phyloP scores from a whole-genome alignment of 164 flowering plant species.

The Magnolia officinalis region DNA sequence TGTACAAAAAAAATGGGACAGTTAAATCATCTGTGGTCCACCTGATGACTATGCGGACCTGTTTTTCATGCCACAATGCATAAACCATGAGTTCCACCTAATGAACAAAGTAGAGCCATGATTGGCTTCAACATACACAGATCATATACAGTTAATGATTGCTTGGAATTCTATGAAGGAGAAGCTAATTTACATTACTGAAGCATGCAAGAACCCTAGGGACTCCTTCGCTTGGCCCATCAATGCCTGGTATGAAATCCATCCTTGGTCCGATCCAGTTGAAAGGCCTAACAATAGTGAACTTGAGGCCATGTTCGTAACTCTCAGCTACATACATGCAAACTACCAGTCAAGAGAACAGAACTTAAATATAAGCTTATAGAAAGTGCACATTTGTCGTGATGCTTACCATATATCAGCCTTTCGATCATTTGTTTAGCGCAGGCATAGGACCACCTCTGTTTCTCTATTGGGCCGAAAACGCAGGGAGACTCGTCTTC shows the following conservation, averaged over 20 bases:
- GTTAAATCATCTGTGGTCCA: no score
- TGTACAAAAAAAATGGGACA: no score
- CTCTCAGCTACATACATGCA: slow-evolving; percentile 40
- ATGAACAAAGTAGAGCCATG: no score
- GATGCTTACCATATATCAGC: slow-evolving; percentile 28
- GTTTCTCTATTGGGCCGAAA: slow-evolving; percentile 48
- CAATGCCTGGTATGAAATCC: slow-evolving; percentile 64
- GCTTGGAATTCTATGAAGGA: not conserved
- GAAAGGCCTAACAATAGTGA: slow-evolving; percentile 62
- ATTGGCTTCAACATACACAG: no score
- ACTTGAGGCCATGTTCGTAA: slow-evolving; percentile 56
- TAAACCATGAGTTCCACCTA: no score
- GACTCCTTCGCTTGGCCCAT: slow-evolving; percentile 63
- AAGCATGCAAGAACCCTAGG: slow-evolving; percentile 64
- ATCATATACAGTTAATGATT: no score
- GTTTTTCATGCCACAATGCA: no score
- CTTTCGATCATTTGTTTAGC: slow-evolving; percentile 49
- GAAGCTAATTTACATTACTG: slow-evolving; percentile 40
- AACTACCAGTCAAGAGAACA: not conserved
- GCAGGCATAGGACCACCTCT: slow-evolving; percentile 54
- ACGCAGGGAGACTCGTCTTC: slow-evolving; percentile 49
- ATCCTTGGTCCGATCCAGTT: slow-evolving; percentile 73
- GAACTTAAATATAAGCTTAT: not conserved
- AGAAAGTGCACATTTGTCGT: not conserved
- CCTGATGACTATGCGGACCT: no score